phyloP scores from a whole-genome alignment of 2,329 filamentous ascomycete species.

The Cordyceps tenuipes region DNA sequence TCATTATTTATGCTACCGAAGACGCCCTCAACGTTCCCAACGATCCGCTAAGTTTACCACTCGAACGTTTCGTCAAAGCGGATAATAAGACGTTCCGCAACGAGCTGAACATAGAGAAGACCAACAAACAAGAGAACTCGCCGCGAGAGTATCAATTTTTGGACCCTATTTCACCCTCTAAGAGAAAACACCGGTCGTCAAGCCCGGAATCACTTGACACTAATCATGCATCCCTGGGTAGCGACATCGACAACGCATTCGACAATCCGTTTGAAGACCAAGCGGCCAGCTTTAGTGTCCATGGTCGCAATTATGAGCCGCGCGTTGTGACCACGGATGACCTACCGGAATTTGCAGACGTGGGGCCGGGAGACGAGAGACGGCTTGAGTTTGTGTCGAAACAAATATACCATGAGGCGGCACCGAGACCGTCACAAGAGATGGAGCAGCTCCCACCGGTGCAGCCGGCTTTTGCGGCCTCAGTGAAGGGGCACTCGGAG shows the following conservation, averaged over 20 bases:
- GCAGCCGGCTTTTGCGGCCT: neutral
- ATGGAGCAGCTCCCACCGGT: conserved; percentile 4
- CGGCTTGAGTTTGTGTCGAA: neutral
- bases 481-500: neutral
- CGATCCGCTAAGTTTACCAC: conserved; percentile 29
- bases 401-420: neutral
- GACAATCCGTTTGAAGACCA: conserved; percentile 17
- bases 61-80: conserved; percentile 39
- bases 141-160: conserved; percentile 17
- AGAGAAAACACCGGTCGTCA: conserved; percentile 37
- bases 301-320: neutral
- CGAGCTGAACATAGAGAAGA: conserved; percentile 36
- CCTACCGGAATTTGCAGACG: neutral
- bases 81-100: conserved; percentile 46
- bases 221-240: conserved; percentile 36
- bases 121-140: conserved; percentile 17
- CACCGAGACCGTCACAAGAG: neutral
- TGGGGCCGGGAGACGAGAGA: no score
- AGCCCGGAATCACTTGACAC: conserved; percentile 40
- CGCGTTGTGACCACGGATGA: neutral
- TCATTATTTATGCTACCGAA: conserved; percentile 48
- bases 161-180: conserved; percentile 37
- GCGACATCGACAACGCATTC: conserved; percentile 27
- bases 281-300: conserved; percentile 1
- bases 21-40: conserved; percentile 30